These are phyloP conservation scores for Agrocybe pediades DNA, from an alignment of 768 basidiomycete species.

Conservation along the genomic window DNA sequence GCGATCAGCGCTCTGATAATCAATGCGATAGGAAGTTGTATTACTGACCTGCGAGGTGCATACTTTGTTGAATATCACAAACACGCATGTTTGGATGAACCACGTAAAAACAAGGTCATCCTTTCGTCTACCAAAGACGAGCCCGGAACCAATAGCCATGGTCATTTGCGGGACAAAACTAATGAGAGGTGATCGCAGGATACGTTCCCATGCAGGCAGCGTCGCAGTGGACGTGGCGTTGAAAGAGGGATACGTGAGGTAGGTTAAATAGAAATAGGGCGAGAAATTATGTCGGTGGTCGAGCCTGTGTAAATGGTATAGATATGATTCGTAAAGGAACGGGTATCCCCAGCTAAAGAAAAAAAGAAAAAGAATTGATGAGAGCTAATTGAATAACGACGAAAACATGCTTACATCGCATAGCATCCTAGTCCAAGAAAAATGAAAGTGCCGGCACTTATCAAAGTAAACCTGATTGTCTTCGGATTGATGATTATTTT, in stretches of 20 bases:
- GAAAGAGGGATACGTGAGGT: slow-evolving; percentile 72
- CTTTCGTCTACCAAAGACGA: slow-evolving; percentile 62
- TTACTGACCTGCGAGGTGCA: slow-evolving; percentile 89
- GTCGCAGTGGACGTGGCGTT: slow-evolving; percentile 11
- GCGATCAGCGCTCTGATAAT: not conserved
- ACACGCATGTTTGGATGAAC: slow-evolving; percentile 89
- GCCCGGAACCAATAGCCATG: slow-evolving; percentile 69
- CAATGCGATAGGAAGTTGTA: not conserved
- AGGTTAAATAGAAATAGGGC: slow-evolving; percentile 94
- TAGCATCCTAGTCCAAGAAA: slow-evolving; percentile 68
- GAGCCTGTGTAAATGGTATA: slow-evolving; percentile 88
- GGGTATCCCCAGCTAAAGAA: slow-evolving; percentile 88
- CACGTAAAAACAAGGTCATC: slow-evolving; percentile 77
- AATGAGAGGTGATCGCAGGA: slow-evolving; percentile 72
- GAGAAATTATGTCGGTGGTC: slow-evolving; percentile 99
- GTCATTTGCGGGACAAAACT: slow-evolving; percentile 86
- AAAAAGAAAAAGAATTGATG: not conserved
- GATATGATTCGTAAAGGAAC: slow-evolving; percentile 88
- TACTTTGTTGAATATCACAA: slow-evolving; percentile 98
- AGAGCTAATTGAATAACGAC: not conserved
- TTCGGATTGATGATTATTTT: slow-evolving; percentile 46
- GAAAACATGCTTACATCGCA: slow-evolving; percentile 38
- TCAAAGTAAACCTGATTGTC: slow-evolving; percentile 63
- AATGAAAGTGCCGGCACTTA: slow-evolving; percentile 72
- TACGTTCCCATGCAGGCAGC: slow-evolving; percentile 36